Conservation (phyloP, 2,329 filamentous ascomycete species). For the Fusarium pseudocircinatum region DNA sequence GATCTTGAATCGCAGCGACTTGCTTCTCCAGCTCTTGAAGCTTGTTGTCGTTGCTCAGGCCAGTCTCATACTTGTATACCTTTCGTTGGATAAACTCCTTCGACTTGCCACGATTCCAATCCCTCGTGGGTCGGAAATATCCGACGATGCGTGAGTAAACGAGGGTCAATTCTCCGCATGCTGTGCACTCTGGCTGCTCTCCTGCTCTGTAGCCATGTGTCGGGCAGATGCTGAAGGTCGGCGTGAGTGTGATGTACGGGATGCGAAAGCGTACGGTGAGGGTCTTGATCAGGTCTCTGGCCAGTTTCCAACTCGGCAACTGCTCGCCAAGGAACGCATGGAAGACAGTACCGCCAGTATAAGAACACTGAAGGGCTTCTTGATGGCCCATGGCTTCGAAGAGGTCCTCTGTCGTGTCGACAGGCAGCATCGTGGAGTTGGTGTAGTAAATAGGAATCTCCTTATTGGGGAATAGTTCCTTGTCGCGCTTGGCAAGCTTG, state of each 20-base stretch:
- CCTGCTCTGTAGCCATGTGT: constrained; percentile 30
- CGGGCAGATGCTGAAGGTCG: constrained; percentile 39
- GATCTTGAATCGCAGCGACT: constrained; percentile 15
- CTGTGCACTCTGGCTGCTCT: constrained; percentile 26
- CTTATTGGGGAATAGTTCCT: constrained; percentile 17
- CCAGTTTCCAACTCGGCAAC: constrained; percentile 30
- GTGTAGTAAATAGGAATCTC: constrained; percentile 33
- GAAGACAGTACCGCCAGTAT: constrained; percentile 39
- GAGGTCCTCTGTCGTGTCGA: constrained; percentile 35
- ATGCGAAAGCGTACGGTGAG: constrained; percentile 34
- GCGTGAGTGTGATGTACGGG: constrained; percentile 37
- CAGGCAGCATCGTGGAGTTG: constrained; percentile 40
- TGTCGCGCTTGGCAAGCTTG: constrained; percentile 35
- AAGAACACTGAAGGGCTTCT: constrained; percentile 35
- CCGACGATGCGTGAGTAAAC: constrained; percentile 40
- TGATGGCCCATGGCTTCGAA: constrained; percentile 36
- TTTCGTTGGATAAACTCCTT: constrained; percentile 32
- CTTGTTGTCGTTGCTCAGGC: fast-evolving
- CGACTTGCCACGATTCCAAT: constrained; percentile 40
- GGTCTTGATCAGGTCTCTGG: constrained; percentile 32
- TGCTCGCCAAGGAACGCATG: constrained; percentile 39
- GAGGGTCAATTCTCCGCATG: constrained; percentile 13
- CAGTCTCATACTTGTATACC: constrained; percentile 21
- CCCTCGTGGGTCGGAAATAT: constrained; percentile 34
- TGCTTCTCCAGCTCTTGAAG: constrained; percentile 10